A percentile compares a stretch with the other conserved stretches of the same genome.
phyloP scores from a whole-genome alignment of 805 yeast genomes.

The Yamadazyma endophytica region DNA sequence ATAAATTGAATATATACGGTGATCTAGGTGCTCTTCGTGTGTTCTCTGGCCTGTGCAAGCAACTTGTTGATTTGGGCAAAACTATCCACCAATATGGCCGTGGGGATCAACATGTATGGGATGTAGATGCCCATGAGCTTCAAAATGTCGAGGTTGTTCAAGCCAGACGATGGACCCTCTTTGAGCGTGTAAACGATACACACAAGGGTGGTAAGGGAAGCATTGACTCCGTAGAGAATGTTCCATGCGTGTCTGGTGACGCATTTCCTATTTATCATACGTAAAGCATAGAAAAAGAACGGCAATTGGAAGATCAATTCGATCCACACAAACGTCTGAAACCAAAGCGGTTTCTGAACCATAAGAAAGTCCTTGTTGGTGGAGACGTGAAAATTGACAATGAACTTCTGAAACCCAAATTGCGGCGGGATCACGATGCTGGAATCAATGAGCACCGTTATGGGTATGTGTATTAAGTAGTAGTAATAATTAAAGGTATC shows the following conservation, averaged over 20 bases:
- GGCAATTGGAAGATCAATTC: slow-evolving; percentile 82
- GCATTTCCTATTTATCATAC: slow-evolving; percentile 7
- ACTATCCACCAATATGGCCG: slow-evolving; percentile 47
- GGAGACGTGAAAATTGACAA: slow-evolving; percentile 57
- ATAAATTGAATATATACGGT: not conserved
- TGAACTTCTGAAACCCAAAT: slow-evolving; percentile 41
- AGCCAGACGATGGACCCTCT: slow-evolving; percentile 33
- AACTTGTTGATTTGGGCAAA: not conserved
- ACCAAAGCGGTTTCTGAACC: slow-evolving; percentile 63
- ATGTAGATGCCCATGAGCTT: slow-evolving; percentile 52
- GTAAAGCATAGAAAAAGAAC: slow-evolving; percentile 39
- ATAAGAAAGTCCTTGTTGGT: slow-evolving; percentile 72
- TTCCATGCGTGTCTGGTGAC: slow-evolving; percentile 6
- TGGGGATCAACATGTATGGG: slow-evolving; percentile 72
- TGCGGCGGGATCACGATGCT: slow-evolving; percentile 64
- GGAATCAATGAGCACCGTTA: slow-evolving; percentile 73
- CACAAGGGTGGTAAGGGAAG: slow-evolving; percentile 70
- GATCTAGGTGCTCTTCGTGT: too few species aligned
- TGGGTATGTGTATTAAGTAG: slow-evolving; percentile 65
- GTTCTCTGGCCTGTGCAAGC: not conserved
- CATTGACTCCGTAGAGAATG: slow-evolving; percentile 70
- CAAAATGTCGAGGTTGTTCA: slow-evolving; percentile 30
- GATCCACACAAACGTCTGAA: slow-evolving; percentile 61
- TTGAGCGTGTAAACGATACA: slow-evolving; percentile 55
- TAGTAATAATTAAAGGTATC: slow-evolving; percentile 49